These are phyloP conservation scores for Trichoderma lentiforme DNA, from an alignment of 2,329 filamentous ascomycete genomes.

Conservation along the genomic window DNA sequence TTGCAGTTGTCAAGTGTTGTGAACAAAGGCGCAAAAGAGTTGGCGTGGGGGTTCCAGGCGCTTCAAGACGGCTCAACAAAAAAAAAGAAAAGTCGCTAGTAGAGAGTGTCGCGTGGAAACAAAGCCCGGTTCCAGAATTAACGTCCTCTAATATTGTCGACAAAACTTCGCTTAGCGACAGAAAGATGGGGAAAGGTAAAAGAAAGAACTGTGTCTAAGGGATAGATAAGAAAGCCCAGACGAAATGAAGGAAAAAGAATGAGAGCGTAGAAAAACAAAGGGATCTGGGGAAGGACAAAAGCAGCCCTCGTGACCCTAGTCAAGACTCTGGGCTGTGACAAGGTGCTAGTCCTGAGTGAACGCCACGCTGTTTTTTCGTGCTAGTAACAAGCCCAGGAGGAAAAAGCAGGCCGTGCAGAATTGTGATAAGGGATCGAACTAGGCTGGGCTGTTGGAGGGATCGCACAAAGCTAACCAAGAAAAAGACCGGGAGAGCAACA, in stretches of 20 bases:
- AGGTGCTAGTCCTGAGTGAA: neutral
- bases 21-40: neutral
- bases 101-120: neutral
- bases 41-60: neutral
- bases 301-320: conserved; percentile 4
- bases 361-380: conserved; percentile 7
- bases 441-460: neutral
- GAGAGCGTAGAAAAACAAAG: neutral
- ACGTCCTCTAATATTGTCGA: neutral
- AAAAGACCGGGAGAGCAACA: neutral
- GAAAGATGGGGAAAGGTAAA: neutral
- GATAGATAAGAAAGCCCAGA: neutral
- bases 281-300: neutral
- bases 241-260: neutral
- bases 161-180: neutral
- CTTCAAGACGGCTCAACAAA: neutral
- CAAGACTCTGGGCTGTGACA: neutral
- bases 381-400: neutral
- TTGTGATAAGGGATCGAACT: conserved; percentile 1
- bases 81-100: neutral
- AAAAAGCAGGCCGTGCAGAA: neutral
- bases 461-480: neutral
- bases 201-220: neutral
- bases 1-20: neutral
- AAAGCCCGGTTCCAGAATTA: neutral